Percentiles rank a stretch among this genome's conserved stretches.
phyloP scores from a whole-genome alignment of 257 asterid species.

The Fraxinus excelsior region DNA sequence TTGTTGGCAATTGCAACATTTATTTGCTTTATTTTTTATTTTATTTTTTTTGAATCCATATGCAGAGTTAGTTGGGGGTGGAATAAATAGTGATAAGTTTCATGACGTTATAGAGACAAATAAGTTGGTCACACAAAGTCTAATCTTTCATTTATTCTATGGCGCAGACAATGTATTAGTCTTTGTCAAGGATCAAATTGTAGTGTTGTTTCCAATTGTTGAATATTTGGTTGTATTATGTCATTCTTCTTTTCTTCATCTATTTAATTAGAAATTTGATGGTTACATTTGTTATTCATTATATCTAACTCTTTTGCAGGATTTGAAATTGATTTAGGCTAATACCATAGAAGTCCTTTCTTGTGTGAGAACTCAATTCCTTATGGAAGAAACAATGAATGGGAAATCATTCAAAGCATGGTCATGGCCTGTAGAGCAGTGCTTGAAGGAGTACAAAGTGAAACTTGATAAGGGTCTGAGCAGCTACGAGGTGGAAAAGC shows the following conservation, averaged over 20 bases:
- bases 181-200: background rate
- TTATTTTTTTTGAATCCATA: background rate
- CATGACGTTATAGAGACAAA: constrained; percentile 13
- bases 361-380: constrained; percentile 16
- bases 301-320: constrained; percentile 31
- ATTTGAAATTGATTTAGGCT: constrained; percentile 31
- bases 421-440: constrained; percentile 73
- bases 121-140: background rate
- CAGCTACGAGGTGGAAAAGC: constrained; percentile 58
- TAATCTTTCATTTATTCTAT: too few species aligned
- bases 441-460: constrained; percentile 66
- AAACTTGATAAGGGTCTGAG: constrained; percentile 70
- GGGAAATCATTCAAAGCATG: constrained; percentile 65
- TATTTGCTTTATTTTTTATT: background rate
- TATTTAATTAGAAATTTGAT: background rate
- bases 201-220: constrained; percentile 23
- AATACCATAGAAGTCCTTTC: constrained; percentile 22
- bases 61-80: constrained; percentile 29
- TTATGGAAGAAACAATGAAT: constrained; percentile 41
- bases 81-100: constrained; percentile 16
- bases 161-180: background rate
- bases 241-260: background rate
- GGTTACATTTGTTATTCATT: background rate
- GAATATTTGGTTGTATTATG: background rate
- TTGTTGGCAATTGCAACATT: constrained; percentile 1